These are phyloP conservation scores for Fusarium begoniae DNA, from an alignment of 2,329 filamentous ascomycete species.

Conservation along the genomic window DNA sequence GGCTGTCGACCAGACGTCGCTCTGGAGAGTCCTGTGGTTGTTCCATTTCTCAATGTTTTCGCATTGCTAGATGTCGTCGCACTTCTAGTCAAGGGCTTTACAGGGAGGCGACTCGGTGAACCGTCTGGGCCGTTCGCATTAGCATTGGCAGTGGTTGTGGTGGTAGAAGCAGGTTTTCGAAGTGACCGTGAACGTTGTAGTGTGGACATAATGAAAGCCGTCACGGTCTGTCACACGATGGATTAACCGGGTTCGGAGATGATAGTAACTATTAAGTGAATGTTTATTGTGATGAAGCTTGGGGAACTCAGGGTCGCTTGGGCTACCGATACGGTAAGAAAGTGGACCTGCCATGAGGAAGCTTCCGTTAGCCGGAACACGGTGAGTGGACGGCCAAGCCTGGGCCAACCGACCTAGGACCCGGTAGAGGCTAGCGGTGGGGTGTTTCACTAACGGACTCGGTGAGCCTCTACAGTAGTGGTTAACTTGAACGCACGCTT, in stretches of 20 bases:
- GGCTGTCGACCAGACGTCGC: slow-evolving; percentile 39
- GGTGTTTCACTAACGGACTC: not conserved
- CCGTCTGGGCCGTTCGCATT: slow-evolving; percentile 26
- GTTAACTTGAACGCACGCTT: not conserved
- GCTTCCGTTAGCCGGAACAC: slow-evolving; percentile 19
- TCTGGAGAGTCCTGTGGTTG: slow-evolving; percentile 22
- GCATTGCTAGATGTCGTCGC: slow-evolving; percentile 42
- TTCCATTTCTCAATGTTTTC: slow-evolving; percentile 33
- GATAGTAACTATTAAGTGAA: slow-evolving; percentile 10
- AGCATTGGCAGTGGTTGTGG: slow-evolving; percentile 17
- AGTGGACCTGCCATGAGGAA: not conserved
- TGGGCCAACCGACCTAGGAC: not conserved
- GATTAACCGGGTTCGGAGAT: not conserved
- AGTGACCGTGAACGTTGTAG: slow-evolving; percentile 59
- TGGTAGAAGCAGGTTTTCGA: slow-evolving; percentile 51
- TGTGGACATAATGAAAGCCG: slow-evolving; percentile 51
- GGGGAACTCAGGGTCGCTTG: slow-evolving; percentile 25
- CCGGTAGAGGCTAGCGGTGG: not conserved
- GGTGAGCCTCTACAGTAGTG: not conserved
- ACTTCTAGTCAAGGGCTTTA: slow-evolving; percentile 54
- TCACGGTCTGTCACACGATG: not conserved
- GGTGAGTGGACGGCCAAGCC: not conserved
- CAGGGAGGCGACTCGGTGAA: slow-evolving; percentile 61
- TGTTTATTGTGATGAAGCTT: slow-evolving; percentile 28
- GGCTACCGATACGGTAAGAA: slow-evolving; percentile 24